Evolutionary conservation across 345 rosid genomes (phyloP).

Genomic region (Mangifera indica): DNA sequence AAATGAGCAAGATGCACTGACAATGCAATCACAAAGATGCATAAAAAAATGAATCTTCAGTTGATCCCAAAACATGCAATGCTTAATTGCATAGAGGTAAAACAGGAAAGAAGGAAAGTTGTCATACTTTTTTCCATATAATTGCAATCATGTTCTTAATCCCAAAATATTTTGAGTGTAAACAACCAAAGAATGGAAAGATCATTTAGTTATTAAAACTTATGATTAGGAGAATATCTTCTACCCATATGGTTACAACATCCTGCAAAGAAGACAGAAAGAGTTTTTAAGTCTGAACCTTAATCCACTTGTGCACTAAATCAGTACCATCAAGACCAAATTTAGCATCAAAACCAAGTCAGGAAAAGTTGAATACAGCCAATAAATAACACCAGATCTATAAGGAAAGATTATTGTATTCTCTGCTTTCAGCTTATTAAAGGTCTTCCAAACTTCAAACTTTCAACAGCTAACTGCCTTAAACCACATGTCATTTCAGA

Average conservation of each 20-base stretch:
- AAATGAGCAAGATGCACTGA: not conserved
- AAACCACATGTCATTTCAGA: constrained; percentile 24
- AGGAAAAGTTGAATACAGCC: constrained; percentile 8
- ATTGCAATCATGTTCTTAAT: not conserved
- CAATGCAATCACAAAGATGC: no score
- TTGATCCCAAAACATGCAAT: not conserved
- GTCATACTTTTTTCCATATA: not conserved
- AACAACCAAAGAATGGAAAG: not conserved
- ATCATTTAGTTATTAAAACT: not conserved
- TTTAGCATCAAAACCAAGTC: not conserved
- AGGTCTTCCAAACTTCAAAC: constrained; percentile 9
- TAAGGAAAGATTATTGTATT: not conserved
- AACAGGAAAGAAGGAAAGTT: not conserved
- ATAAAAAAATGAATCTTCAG: no score
- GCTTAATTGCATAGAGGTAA: not conserved
- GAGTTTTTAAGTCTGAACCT: not conserved
- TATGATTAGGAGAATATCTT: not conserved
- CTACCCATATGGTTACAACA: not conserved
- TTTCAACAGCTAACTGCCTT: not conserved
- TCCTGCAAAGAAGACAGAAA: not conserved
- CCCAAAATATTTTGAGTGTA: not conserved
- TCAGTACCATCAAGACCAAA: not conserved
- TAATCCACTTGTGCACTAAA: not conserved
- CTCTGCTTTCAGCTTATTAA: constrained; percentile 1
- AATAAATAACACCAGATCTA: constrained; percentile 5